Conservation (phyloP, 192 early-diverging fungal species). For the Linnemannia hyalina region DNA sequence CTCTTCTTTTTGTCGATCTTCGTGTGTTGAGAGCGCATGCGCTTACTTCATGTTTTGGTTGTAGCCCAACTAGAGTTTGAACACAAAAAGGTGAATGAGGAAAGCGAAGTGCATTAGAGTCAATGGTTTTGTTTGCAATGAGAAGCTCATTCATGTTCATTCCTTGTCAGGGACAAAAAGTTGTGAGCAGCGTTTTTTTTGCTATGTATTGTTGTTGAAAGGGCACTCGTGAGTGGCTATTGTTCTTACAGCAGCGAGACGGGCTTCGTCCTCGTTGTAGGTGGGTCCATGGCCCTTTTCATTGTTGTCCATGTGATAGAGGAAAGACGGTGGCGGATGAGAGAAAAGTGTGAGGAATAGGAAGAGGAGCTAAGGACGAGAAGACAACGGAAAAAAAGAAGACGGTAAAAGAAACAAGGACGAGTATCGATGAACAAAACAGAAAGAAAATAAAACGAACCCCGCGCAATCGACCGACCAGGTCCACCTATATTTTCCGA, state of each 20-base stretch:
- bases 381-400: not conserved
- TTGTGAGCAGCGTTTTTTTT: not conserved
- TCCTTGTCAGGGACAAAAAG: not conserved
- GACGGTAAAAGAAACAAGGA: not conserved
- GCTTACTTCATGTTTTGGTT: conserved; percentile 57
- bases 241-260: conserved; percentile 34
- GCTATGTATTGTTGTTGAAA: not conserved
- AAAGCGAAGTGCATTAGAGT: not conserved
- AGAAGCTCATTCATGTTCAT: not conserved
- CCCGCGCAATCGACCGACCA: not conserved
- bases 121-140: not conserved
- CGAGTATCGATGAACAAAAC: not conserved
- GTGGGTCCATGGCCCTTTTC: conserved; percentile 43
- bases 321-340: not conserved
- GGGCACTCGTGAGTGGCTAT: not conserved
- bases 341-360: not conserved
- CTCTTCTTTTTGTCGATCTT: not conserved
- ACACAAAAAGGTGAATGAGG: not conserved
- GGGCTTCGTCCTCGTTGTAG: conserved; percentile 53
- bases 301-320: conserved; percentile 28
- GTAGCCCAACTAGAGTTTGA: conserved; percentile 34
- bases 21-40: not conserved
- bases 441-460: not conserved
- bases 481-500: not conserved
- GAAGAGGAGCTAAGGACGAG: not conserved